These are phyloP conservation scores for Carex kokanica DNA, from an alignment of 176 grass and related monocot species.

Conservation along the genomic window DNA sequence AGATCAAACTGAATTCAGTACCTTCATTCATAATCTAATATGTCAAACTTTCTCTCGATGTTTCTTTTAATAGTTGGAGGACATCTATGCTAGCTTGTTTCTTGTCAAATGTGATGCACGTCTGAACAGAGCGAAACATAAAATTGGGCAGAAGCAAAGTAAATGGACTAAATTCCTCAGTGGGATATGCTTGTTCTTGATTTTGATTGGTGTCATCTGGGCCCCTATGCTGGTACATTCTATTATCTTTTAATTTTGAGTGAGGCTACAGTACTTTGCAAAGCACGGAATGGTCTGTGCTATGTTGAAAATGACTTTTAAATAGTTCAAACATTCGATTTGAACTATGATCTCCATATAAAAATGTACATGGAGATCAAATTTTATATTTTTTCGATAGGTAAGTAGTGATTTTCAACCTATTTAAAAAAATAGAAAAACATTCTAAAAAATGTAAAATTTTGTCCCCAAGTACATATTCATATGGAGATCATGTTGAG, in stretches of 20 bases:
- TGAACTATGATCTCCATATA: no score
- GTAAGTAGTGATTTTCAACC: no score
- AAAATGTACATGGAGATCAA: no score
- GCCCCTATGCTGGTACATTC: conserved; percentile 89
- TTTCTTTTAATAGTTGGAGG: conserved; percentile 78
- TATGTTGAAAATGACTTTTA: no score
- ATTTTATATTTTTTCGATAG: no score
- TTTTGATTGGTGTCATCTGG: conserved; percentile 99
- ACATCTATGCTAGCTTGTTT: conserved; percentile 97
- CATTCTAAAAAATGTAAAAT: no score
- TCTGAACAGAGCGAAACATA: conserved; percentile 73
- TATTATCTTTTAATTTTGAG: not conserved
- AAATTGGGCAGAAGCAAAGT: conserved; percentile 77
- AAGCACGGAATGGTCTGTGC: no score
- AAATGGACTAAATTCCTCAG: conserved; percentile 97
- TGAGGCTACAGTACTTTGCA: no score
- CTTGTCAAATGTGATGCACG: conserved; percentile 95
- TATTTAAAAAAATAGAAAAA: no score
- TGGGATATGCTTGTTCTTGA: conserved; percentile 96
- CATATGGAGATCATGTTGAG: no score
- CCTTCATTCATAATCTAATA: not conserved
- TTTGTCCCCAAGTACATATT: no score
- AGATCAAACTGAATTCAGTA: not conserved
- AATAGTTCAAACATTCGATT: no score
- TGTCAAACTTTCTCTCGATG: not conserved